Evolutionary conservation across 805 yeast species (phyloP).

Genomic region (Metschnikowia santaceciliae): DNA sequence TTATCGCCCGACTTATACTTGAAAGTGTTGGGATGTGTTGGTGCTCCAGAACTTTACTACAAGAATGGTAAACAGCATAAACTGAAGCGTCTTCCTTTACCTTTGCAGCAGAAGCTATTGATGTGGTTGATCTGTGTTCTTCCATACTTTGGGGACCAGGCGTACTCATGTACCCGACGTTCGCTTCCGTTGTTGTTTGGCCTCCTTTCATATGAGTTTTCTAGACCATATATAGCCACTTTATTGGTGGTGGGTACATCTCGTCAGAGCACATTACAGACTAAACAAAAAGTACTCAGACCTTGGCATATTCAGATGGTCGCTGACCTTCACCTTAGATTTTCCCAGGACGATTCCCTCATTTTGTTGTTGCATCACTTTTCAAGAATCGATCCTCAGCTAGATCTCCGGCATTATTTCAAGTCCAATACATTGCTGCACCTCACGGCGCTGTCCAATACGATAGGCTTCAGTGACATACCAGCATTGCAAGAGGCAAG

Average conservation of each 20-base stretch:
- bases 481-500: neutral
- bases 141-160: constrained; percentile 12
- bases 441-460: neutral
- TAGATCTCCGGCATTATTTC: constrained; percentile 2
- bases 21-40: constrained; percentile 12
- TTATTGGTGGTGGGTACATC: constrained; percentile 11
- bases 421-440: neutral
- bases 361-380: constrained; percentile 7
- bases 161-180: constrained; percentile 3
- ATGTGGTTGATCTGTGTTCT: constrained; percentile 15
- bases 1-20: constrained; percentile 6
- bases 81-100: constrained; percentile 16
- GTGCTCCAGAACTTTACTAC: constrained; percentile 17
- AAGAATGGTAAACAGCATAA: constrained; percentile 16
- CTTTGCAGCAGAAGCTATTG: constrained; percentile 12
- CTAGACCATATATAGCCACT: constrained; percentile 14
- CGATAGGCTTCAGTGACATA: neutral
- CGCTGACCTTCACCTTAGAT: constrained; percentile 8
- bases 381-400: neutral
- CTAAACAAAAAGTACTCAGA: constrained; percentile 5
- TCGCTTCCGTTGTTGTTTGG: constrained; percentile 14
- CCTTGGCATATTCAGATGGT: constrained; percentile 15
- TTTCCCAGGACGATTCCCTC: constrained; percentile 15
- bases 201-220: constrained; percentile 16
- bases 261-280: neutral